Base-by-base conservation (phyloP, 805 yeast genomes). In the Sungouiozyma intestinalis region DNA sequence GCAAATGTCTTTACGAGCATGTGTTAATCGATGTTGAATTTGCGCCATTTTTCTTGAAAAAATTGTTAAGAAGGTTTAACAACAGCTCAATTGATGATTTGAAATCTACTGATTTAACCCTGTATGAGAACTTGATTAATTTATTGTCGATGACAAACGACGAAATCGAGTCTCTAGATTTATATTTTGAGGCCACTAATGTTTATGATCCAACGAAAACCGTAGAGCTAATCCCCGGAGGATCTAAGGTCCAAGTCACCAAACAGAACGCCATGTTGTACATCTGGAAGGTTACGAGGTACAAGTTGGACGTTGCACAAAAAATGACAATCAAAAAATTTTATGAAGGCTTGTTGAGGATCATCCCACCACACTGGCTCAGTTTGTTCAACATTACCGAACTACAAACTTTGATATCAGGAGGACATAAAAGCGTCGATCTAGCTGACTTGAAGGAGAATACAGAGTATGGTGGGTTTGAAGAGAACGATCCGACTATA, bases 1-100 rank as follows among this genome's bases (percentile, higher is more conserved):
- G 97, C 1, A 90, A 87, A 57, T 88, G 97, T 54, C 65, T 90
- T 3, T 86, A 85, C 57, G 95, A 85, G 42, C 78, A 78, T 40
- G 80, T 87, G 3, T 66, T 90, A 48, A 76, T 90, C 6, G 94
- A 88, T 59, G 74, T 85, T 18, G 73, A 78, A 15, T 88, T 90
- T 70, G 87, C 97, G 0, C 84, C 90, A 2, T 85, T 86, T 48
- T 90, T 90, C 53, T 60, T 92, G 35, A 77, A 72, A 59, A 77
- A 83, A 55, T 76, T 90, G 80, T 66, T 73, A 39, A 66, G 64
- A 36, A 60, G 69, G 13, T 48, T 54, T 6, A 48, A 55, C 14
- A 40, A 49, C 17, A 51, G 64, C 33, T 75, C 88, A 0, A 78
- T 88, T 51, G 90, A 87, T 58, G 97, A 90, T 53, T 66, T 90